phyloP scores from a whole-genome alignment of 2,329 filamentous ascomycete species.

The Stromatinia cepivora region DNA sequence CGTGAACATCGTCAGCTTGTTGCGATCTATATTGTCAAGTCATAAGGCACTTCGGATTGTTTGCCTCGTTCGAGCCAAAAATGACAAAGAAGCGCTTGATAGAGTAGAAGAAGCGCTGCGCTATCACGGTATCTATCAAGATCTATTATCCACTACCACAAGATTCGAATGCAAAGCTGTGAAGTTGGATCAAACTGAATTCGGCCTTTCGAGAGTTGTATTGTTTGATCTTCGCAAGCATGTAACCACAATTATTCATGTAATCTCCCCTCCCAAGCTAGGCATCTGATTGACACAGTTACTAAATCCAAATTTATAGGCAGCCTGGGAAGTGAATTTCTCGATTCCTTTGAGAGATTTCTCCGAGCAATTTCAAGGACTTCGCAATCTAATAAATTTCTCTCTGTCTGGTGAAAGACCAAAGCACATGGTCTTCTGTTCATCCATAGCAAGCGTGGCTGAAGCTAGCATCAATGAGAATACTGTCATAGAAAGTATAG shows the following conservation, averaged over 20 bases:
- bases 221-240: constrained; percentile 12
- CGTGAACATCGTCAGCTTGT: constrained; percentile 48
- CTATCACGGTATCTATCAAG: constrained; percentile 32
- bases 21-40: constrained; percentile 43
- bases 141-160: neutral
- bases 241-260: constrained; percentile 54
- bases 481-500: neutral
- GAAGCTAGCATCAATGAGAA: constrained; percentile 34
- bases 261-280: constrained; percentile 33
- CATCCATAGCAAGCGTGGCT: constrained; percentile 49
- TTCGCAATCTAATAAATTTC: constrained; percentile 51
- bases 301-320: constrained; percentile 24
- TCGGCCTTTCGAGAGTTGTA: constrained; percentile 52
- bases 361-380: constrained; percentile 52
- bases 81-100: constrained; percentile 44
- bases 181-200: constrained; percentile 46
- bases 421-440: constrained; percentile 51
- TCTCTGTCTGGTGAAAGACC: constrained; percentile 38
- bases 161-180: constrained; percentile 43
- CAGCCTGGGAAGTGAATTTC: constrained; percentile 66
- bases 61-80: constrained; percentile 54
- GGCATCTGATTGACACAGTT: neutral
- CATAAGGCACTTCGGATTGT: constrained; percentile 45
- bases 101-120: constrained; percentile 48
- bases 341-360: constrained; percentile 57